Percentiles rank a stretch among this genome's conserved stretches.
Conservation (phyloP, 2,329 filamentous ascomycete genomes). For the Helicocarpus griseus region DNA sequence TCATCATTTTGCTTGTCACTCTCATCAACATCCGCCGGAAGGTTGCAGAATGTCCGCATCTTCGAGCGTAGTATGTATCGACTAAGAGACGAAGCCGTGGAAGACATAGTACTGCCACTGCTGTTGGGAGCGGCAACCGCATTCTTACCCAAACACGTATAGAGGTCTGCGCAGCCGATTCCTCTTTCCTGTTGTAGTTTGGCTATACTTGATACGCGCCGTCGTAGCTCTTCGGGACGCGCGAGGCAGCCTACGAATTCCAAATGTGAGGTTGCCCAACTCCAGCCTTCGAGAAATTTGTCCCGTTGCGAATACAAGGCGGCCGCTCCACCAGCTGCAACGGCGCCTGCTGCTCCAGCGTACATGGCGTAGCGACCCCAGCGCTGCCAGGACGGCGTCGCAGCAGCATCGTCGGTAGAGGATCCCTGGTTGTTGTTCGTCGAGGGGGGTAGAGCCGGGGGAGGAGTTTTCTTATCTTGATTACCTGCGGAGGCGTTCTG, state of each 20-base stretch:
- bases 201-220: slow-evolving; percentile 60
- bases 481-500: slow-evolving; percentile 22
- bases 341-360: slow-evolving; percentile 69
- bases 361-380: slow-evolving; percentile 83
- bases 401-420: slow-evolving; percentile 37
- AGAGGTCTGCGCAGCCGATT: slow-evolving; percentile 76
- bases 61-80: slow-evolving; percentile 36
- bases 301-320: slow-evolving; percentile 81
- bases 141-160: slow-evolving; percentile 68
- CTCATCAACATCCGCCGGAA: slow-evolving; percentile 49
- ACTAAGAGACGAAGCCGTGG: slow-evolving; percentile 19
- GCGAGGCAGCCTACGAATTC: slow-evolving; percentile 88
- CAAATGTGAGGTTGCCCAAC: slow-evolving; percentile 81
- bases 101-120: slow-evolving; percentile 19
- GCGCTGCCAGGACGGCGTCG: slow-evolving; percentile 54
- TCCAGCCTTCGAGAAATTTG: slow-evolving; percentile 63
- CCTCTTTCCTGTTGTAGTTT: slow-evolving; percentile 53
- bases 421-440: slow-evolving; percentile 19
- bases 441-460: slow-evolving; percentile 25
- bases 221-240: slow-evolving; percentile 69
- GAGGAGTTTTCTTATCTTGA: slow-evolving; percentile 15
- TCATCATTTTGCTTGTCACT: slow-evolving; percentile 19
- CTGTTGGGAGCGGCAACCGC: slow-evolving; percentile 32
- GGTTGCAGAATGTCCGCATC: slow-evolving; percentile 78
- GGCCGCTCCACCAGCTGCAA: slow-evolving; percentile 70